These are phyloP conservation scores for Lepraria neglecta DNA, from an alignment of 495 filamentous ascomycete species.

Conservation along the genomic window DNA sequence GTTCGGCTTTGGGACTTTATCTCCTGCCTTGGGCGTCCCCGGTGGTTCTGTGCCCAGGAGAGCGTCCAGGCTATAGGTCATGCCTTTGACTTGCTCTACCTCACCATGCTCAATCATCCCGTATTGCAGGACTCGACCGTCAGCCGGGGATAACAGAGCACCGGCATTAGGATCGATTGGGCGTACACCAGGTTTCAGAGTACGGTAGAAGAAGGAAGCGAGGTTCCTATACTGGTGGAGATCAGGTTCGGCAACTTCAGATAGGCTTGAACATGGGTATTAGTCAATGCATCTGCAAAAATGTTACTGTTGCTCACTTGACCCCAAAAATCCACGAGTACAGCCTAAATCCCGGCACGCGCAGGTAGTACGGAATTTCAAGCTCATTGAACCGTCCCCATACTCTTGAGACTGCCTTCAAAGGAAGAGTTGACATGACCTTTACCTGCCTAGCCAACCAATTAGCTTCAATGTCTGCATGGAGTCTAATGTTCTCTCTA, in stretches of 20 bases:
- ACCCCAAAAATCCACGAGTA: conserved; percentile 92
- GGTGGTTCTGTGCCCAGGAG: conserved; percentile 65
- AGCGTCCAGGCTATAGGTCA: conserved; percentile 94
- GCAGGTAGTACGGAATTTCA: conserved; percentile 80
- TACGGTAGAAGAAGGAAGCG: conserved; percentile 94
- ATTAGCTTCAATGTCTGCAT: conserved; percentile 5
- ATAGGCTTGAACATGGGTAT: conserved; percentile 45
- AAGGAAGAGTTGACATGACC: conserved; percentile 88
- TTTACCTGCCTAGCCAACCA: conserved; percentile 67
- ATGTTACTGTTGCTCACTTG: conserved; percentile 47
- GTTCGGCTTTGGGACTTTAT: conserved; percentile 9
- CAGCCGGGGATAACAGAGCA: conserved; percentile 77
- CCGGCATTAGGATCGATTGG: conserved; percentile 75
- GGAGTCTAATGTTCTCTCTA: conserved; percentile 34
- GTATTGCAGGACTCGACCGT: conserved; percentile 86
- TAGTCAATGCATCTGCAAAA: conserved; percentile 2
- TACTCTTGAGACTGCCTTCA: conserved; percentile 86
- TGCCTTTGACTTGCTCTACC: conserved; percentile 98
- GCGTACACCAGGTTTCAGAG: conserved; percentile 81
- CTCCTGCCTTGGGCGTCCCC: conserved; percentile 15
- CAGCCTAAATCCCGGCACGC: conserved; percentile 89
- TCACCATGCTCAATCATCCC: conserved; percentile 85
- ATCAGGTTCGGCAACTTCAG: conserved; percentile 80
- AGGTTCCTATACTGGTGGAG: conserved; percentile 87
- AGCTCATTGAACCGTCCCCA: conserved; percentile 97